These are phyloP conservation scores for Petunia axillaris DNA, from an alignment of 257 asterid genomes.

Conservation along the genomic window DNA sequence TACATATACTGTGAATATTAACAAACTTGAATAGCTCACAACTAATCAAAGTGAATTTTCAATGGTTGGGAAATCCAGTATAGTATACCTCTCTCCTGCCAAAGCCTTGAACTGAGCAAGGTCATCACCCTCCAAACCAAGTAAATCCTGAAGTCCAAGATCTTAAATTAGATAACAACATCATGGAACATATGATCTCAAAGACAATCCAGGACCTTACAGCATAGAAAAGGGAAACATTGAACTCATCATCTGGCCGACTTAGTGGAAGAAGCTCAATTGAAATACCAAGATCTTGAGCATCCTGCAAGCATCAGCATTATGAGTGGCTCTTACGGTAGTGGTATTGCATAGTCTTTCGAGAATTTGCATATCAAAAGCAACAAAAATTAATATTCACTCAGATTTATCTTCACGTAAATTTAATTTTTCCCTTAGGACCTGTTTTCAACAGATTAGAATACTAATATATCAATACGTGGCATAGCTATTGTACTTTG, in stretches of 20 bases:
- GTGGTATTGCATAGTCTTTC: neutral
- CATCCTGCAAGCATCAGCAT: slow-evolving; percentile 61
- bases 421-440: neutral
- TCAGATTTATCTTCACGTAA: neutral
- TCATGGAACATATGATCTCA: slow-evolving; percentile 9
- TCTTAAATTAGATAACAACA: slow-evolving; percentile 29
- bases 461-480: neutral
- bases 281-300: slow-evolving; percentile 91
- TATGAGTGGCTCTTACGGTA: neutral
- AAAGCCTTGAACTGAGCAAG: slow-evolving; percentile 73
- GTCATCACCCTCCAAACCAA: slow-evolving; percentile 81
- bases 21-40: slow-evolving; percentile 22
- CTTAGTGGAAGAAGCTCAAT: slow-evolving; percentile 91
- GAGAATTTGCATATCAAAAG: slow-evolving; percentile 17
- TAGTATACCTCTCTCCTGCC: slow-evolving; percentile 76
- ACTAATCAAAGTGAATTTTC: neutral
- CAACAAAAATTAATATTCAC: neutral
- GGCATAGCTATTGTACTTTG: slow-evolving; percentile 53
- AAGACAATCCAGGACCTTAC: slow-evolving; percentile 48
- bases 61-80: neutral
- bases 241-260: slow-evolving; percentile 76
- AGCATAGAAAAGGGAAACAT: slow-evolving; percentile 76
- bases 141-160: slow-evolving; percentile 65
- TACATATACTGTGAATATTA: slow-evolving; percentile 7
- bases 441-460: slow-evolving; percentile 16